Conservation (phyloP, 352 stramenopile species). For the Globisporangium paddicum region DNA sequence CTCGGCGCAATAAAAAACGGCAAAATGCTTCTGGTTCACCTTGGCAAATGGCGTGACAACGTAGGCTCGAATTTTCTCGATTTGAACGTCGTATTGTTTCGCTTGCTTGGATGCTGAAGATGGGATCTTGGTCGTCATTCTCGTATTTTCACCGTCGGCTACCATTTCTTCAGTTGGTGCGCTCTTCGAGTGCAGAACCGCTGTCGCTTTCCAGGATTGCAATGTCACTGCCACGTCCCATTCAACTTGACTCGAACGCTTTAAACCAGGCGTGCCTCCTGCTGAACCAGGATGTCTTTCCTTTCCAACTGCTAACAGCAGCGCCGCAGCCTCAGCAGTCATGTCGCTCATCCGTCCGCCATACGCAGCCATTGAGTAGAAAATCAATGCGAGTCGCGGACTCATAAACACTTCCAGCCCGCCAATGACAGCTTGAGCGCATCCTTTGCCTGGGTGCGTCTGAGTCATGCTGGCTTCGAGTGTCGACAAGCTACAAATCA, state of each 20-base stretch:
- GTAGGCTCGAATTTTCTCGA: slow-evolving; percentile 6
- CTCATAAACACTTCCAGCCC: slow-evolving; percentile 4
- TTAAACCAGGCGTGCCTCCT: neutral
- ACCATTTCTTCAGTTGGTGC: slow-evolving; percentile 8
- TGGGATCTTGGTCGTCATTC: neutral
- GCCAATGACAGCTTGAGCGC: neutral
- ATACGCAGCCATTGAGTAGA: slow-evolving; percentile 7
- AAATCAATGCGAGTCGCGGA: slow-evolving; percentile 4
- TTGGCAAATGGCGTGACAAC: neutral
- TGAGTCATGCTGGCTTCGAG: slow-evolving; percentile 6
- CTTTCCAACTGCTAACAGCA: neutral
- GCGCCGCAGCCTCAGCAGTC: no score
- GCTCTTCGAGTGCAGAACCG: slow-evolving; percentile 1
- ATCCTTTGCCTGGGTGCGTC: slow-evolving; percentile 1
- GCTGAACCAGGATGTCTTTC: neutral
- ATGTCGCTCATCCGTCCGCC: slow-evolving; percentile 1
- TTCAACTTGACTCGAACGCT: neutral
- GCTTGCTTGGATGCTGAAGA: neutral
- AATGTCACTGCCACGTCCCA: slow-evolving; percentile 2
- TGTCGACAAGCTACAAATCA: neutral
- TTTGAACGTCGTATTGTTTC: slow-evolving; percentile 5
- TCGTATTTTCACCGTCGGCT: slow-evolving; percentile 1
- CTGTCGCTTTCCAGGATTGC: slow-evolving; percentile 4
- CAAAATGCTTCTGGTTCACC: slow-evolving; percentile 2
- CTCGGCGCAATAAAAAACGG: slow-evolving; percentile 11